Base-by-base conservation (phyloP, 192 early-diverging fungal genomes). In the Coemansia sp. region DNA sequence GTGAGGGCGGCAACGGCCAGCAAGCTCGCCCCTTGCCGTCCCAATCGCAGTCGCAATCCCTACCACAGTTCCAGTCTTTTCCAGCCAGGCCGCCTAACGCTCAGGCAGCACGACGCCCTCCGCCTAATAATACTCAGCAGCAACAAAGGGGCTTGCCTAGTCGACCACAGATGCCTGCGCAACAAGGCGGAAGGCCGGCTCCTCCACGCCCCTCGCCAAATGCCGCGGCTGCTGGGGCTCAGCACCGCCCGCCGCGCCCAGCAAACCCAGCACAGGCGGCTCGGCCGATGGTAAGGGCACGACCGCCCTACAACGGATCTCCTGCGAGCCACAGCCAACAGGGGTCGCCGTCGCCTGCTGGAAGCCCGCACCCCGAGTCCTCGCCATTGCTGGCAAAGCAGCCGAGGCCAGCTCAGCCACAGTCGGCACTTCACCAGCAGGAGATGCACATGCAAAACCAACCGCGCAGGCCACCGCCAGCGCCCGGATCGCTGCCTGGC, bases 331-430 rank as follows among this genome's bases (percentile, higher is more conserved):
- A 25, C 56, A 65, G 49, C n/a, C 60, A 36, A 41, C 73, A 56
- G 27, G 49, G 37, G 17, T 56, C 59, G 22, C 59, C 67, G 8
- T 61, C 67, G 7, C 67, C 67, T 19, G 49, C 38, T 24, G 67
- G 59, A 49, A 68, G 67, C 59, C 67, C 67, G 19, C 58, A 46
- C 11, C 49, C 59, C 11, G 46, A 38, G 8, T 64, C 58, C 3
- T 64, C 67, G 6, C 24, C 42, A 4, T 19, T 32, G 4, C 46
- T 37, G 6, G 24, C 59, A 22, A 65, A 46, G 51, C 73, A 45
- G 6, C 22, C 59, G 6, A 41, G 43, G 24, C 60, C n/a, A 25
- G n/a, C 51, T n/a, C 72, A 63, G 15, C 37, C 47, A 12, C 59
- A 45, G 5, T 14, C 17, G 14, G 35, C 22, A 38, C 61, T 60